Percentiles rank a stretch among this genome's conserved stretches.
phyloP scores from a whole-genome alignment of 352 stramenopile genomes.

The Pythium aquatile region DNA sequence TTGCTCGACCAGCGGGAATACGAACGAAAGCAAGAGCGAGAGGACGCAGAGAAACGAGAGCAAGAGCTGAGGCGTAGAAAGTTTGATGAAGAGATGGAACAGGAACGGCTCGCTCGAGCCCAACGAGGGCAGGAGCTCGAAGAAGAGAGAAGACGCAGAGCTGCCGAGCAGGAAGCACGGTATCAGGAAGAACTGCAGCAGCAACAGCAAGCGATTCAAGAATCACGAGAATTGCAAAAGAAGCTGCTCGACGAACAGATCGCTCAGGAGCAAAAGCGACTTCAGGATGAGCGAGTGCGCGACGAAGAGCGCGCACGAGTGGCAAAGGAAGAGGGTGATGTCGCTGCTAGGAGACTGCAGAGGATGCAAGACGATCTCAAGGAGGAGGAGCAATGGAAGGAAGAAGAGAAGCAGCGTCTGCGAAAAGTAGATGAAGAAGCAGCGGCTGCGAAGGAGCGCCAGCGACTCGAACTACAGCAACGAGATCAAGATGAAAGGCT shows the following conservation, averaged over 20 bases:
- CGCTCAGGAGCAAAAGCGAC: slow-evolving; percentile 18
- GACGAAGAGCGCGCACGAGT: slow-evolving; percentile 28
- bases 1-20: slow-evolving; percentile 51
- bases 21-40: slow-evolving; percentile 35
- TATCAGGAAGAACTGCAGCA: slow-evolving; percentile 34
- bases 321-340: slow-evolving; percentile 24
- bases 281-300: slow-evolving; percentile 14
- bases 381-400: slow-evolving; percentile 13
- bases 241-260: slow-evolving; percentile 28
- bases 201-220: slow-evolving; percentile 38
- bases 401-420: slow-evolving; percentile 16
- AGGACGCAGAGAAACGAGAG: slow-evolving; percentile 41
- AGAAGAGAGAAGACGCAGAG: slow-evolving; percentile 23
- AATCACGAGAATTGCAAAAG: slow-evolving; percentile 32
- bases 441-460: neutral
- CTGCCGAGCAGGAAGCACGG: slow-evolving; percentile 34
- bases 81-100: slow-evolving; percentile 49
- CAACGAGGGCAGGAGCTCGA: slow-evolving; percentile 42
- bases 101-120: slow-evolving; percentile 30
- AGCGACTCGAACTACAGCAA: neutral
- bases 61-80: slow-evolving; percentile 32
- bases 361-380: slow-evolving; percentile 30
- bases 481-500: neutral
- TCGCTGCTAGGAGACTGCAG: slow-evolving; percentile 19
- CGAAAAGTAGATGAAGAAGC: slow-evolving; percentile 12